These are phyloP conservation scores for Globisporangium barbulae DNA, from an alignment of 352 stramenopile species.

Conservation along the genomic window DNA sequence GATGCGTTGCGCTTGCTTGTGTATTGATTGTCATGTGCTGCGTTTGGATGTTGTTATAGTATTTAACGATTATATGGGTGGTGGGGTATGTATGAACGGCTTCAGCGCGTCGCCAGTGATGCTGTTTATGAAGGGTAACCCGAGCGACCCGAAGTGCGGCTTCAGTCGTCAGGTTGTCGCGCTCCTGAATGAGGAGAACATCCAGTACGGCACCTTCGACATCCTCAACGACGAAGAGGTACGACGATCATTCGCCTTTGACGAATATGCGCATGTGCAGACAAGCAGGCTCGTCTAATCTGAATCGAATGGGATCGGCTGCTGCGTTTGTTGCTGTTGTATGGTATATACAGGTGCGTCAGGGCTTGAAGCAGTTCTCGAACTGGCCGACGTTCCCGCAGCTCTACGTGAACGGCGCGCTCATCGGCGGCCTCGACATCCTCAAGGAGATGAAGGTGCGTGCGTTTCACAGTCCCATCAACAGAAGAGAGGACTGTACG, in stretches of 20 bases:
- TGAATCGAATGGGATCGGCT: not conserved
- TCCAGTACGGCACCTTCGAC: constrained; percentile 96
- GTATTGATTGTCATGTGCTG: not conserved
- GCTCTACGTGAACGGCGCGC: constrained; percentile 96
- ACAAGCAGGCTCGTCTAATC: not conserved
- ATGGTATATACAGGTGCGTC: constrained; percentile 67
- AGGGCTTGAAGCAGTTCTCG: constrained; percentile 95
- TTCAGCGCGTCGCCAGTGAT: constrained; percentile 88
- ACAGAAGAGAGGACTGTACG: not conserved
- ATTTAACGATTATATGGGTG: not conserved
- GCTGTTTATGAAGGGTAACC: constrained; percentile 99
- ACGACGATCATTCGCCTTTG: not conserved
- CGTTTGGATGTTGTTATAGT: not conserved
- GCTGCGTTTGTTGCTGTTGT: not conserved
- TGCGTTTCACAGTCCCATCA: not conserved
- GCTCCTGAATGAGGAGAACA: constrained; percentile 90
- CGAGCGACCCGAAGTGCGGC: constrained; percentile 93
- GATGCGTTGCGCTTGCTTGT: not conserved
- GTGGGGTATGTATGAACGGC: not conserved
- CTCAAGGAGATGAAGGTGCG: constrained; percentile 94
- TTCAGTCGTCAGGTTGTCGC: constrained; percentile 95
- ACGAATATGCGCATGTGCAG: not conserved
- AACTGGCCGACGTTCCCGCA: constrained; percentile 99
- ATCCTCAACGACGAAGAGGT: constrained; percentile 96
- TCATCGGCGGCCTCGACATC: constrained; percentile 97